A percentile compares a stretch with the other conserved stretches of the same genome.
Evolutionary conservation across 2,329 filamentous ascomycete genomes (phyloP).

Genomic region (Dryadomyces quercus-mongolicae): DNA sequence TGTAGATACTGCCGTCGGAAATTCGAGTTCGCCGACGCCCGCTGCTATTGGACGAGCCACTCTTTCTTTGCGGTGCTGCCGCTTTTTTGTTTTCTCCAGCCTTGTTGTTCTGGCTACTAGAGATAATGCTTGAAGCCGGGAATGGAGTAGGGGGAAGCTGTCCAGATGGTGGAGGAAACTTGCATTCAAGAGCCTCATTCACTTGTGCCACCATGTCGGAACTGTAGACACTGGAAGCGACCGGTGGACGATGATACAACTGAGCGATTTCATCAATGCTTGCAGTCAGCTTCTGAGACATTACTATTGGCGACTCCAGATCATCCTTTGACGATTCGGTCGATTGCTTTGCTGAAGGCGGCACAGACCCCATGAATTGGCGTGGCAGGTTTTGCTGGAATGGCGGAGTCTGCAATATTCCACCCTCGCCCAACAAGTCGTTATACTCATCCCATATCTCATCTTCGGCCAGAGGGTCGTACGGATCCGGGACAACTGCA

Average conservation of each 20-base stretch:
- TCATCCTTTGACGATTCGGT: conserved; percentile 14
- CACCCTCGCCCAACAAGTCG: conserved; percentile 62
- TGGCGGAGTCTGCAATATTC: conserved; percentile 28
- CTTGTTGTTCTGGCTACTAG: conserved; percentile 14
- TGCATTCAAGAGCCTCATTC: conserved; percentile 31
- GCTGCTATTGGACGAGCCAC: conserved; percentile 17
- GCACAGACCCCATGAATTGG: conserved; percentile 46
- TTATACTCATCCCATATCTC: conserved; percentile 94
- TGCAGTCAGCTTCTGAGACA: background rate
- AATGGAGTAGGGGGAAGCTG: conserved; percentile 29
- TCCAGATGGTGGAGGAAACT: conserved; percentile 14
- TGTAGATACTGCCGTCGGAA: conserved; percentile 33
- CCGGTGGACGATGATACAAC: conserved; percentile 16
- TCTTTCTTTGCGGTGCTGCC: conserved; percentile 14
- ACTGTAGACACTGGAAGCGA: conserved; percentile 40
- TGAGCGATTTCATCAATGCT: conserved; percentile 20
- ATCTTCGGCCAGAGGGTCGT: conserved; percentile 59
- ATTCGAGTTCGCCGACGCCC: conserved; percentile 14
- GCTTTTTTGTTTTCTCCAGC: conserved; percentile 11
- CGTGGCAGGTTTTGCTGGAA: conserved; percentile 27
- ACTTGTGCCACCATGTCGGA: conserved; percentile 42
- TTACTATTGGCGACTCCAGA: conserved; percentile 15
- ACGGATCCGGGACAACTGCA: conserved; percentile 50
- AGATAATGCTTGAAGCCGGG: conserved; percentile 29
- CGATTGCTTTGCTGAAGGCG: conserved; percentile 10